These are phyloP conservation scores for Oryza rufipogon DNA, from an alignment of 176 grass and related monocot genomes.

Conservation along the genomic window DNA sequence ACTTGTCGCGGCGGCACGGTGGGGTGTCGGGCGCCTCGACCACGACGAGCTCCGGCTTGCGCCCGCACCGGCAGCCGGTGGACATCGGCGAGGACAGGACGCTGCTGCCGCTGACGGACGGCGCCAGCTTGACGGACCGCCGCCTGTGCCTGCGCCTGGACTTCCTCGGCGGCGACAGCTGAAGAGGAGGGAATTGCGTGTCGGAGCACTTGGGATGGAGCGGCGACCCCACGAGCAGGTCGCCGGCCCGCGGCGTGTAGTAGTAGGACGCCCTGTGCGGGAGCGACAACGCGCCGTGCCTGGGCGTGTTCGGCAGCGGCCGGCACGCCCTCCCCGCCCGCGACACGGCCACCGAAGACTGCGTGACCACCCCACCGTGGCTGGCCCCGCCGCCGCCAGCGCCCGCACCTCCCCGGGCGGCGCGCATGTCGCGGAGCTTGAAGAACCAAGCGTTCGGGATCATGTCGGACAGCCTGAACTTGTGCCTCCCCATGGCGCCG, in stretches of 20 bases:
- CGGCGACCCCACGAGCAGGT: constrained; percentile 40
- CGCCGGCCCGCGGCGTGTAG: constrained; percentile 61
- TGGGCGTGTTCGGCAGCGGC: constrained; percentile 33
- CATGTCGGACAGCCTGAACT: constrained; percentile 92
- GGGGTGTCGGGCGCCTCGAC: constrained; percentile 45
- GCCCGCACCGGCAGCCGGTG: constrained; percentile 39
- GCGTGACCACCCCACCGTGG: background rate
- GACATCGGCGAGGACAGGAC: constrained; percentile 51
- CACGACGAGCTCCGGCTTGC: constrained; percentile 5
- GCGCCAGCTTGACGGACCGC: constrained; percentile 44
- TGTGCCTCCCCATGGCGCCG: constrained; percentile 71
- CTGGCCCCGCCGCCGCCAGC: background rate
- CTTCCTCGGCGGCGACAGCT: constrained; percentile 53
- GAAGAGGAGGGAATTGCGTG: constrained; percentile 58
- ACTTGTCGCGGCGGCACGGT: constrained; percentile 44
- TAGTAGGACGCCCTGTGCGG: constrained; percentile 79
- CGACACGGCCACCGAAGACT: constrained; percentile 7
- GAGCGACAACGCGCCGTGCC: constrained; percentile 37
- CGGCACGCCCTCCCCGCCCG: background rate
- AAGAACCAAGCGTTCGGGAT: constrained; percentile 98
- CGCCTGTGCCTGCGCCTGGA: constrained; percentile 51
- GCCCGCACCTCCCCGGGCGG: constrained; percentile 13
- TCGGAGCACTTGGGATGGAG: constrained; percentile 49
- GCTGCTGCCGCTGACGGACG: constrained; percentile 38
- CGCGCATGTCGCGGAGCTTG: constrained; percentile 80